These are phyloP conservation scores for Aspergillus nanangensis DNA, from an alignment of 495 filamentous ascomycete species.

Conservation along the genomic window DNA sequence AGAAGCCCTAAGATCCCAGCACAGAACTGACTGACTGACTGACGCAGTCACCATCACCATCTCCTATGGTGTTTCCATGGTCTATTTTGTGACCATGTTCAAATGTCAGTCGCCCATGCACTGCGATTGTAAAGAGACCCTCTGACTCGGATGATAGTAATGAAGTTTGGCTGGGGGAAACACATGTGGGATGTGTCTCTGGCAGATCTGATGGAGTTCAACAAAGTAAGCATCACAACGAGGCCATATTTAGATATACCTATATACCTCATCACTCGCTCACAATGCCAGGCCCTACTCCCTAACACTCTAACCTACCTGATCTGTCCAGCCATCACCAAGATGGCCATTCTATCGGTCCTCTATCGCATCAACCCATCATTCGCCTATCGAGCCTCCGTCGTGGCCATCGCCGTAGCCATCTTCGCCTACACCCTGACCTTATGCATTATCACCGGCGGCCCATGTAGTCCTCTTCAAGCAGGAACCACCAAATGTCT, in stretches of 20 bases:
- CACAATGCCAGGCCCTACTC: conserved; percentile 1
- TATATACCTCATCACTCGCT: no score
- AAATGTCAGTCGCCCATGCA: conserved; percentile 5
- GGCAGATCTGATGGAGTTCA: conserved; percentile 11
- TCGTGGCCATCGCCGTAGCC: conserved; percentile 7
- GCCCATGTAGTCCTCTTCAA: conserved; percentile 16
- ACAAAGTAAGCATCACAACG: no score
- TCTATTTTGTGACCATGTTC: conserved; percentile 16
- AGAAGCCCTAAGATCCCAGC: no score
- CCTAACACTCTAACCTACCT: conserved; percentile 14
- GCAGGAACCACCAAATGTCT: conserved; percentile 14
- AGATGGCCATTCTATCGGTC: conserved; percentile 16
- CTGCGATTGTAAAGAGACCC: not conserved
- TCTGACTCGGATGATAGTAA: conserved; percentile 7
- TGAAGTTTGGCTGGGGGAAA: conserved; percentile 17
- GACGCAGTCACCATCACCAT: conserved; percentile 14
- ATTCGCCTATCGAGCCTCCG: conserved; percentile 7
- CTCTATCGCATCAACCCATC: conserved; percentile 14
- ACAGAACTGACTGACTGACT: no score
- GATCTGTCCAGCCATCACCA: conserved; percentile 10
- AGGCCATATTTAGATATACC: no score
- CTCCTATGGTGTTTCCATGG: conserved; percentile 11
- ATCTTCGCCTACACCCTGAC: conserved; percentile 16
- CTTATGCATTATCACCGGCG: conserved; percentile 17
- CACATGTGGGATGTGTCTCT: conserved; percentile 17